Evolutionary conservation across 768 basidiomycete genomes (phyloP).

Genomic region (Mycena albidolilacea): DNA sequence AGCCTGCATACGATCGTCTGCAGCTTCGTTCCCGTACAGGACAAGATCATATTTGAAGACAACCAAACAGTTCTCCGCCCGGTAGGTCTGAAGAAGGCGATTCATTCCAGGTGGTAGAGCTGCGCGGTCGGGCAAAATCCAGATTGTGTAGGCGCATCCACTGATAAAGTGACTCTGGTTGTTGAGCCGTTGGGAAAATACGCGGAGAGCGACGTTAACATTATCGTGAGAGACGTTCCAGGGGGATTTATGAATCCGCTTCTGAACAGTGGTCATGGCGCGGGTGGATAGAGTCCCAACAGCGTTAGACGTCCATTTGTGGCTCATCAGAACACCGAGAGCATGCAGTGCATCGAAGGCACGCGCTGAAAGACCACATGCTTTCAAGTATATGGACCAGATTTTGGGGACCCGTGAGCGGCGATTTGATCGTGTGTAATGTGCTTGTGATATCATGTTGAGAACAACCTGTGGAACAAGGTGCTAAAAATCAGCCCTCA

Average conservation of each 20-base stretch:
- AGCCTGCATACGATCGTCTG: too few species aligned
- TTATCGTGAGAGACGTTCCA: conserved; percentile 43
- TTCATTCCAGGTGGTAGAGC: too few species aligned
- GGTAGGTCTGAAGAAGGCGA: too few species aligned
- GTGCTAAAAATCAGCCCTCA: neutral
- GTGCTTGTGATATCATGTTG: conserved; percentile 31
- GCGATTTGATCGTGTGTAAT: conserved; percentile 37
- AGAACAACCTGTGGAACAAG: conserved; percentile 15
- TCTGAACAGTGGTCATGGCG: conserved; percentile 29
- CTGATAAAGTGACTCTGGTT: too few species aligned
- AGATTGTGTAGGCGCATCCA: too few species aligned
- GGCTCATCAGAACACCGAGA: conserved; percentile 40
- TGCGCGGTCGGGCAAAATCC: too few species aligned
- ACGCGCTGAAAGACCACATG: conserved; percentile 38
- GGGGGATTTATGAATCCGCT: conserved; percentile 29
- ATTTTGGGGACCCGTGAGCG: conserved; percentile 33
- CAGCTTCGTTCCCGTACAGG: too few species aligned
- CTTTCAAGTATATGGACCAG: conserved; percentile 41
- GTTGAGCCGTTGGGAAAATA: too few species aligned
- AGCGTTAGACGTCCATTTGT: conserved; percentile 22
- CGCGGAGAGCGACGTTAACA: conserved; percentile 40
- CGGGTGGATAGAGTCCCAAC: conserved; percentile 10
- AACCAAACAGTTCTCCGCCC: too few species aligned
- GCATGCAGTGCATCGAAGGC: conserved; percentile 40
- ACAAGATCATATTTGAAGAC: too few species aligned